These are phyloP conservation scores for Sclerotinia glacialis DNA, from an alignment of 2,329 filamentous ascomycete genomes.

Conservation along the genomic window DNA sequence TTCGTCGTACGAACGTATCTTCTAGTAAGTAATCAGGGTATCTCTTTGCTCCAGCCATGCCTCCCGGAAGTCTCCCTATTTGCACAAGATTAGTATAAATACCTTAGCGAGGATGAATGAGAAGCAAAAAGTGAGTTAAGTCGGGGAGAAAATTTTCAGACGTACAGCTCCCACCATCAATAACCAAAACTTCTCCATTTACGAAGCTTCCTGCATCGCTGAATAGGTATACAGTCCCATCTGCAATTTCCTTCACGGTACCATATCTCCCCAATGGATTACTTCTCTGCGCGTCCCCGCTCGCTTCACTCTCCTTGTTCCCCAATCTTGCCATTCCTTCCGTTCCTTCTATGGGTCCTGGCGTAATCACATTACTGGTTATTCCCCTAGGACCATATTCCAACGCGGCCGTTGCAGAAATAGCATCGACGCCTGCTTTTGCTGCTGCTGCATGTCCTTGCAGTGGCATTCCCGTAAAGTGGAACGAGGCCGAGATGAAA, in stretches of 20 bases:
- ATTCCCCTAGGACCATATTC: constrained; percentile 88
- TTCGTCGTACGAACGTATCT: constrained; percentile 26
- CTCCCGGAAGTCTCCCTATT: constrained; percentile 30
- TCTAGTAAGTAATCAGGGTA: constrained; percentile 38
- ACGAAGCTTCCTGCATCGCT: constrained; percentile 83
- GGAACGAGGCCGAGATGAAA: constrained; percentile 86
- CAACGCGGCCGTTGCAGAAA: constrained; percentile 75
- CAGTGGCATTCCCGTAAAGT: constrained; percentile 81
- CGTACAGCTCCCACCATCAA: constrained; percentile 51
- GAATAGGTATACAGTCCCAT: constrained; percentile 87
- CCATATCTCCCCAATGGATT: constrained; percentile 78
- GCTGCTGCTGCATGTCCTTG: constrained; percentile 90
- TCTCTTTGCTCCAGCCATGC: constrained; percentile 24
- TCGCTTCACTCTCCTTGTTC: constrained; percentile 27
- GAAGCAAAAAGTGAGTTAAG: neutral
- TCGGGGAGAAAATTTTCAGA: neutral
- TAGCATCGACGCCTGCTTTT: constrained; percentile 85
- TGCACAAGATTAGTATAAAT: neutral
- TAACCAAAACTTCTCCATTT: constrained; percentile 77
- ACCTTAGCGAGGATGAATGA: neutral
- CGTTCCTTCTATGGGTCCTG: constrained; percentile 74
- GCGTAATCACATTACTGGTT: constrained; percentile 83
- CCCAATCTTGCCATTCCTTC: constrained; percentile 71
- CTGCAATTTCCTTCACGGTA: constrained; percentile 80
- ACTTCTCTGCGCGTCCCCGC: constrained; percentile 38